phyloP scores from a whole-genome alignment of 768 basidiomycete species.

The Heimioporus sp. region DNA sequence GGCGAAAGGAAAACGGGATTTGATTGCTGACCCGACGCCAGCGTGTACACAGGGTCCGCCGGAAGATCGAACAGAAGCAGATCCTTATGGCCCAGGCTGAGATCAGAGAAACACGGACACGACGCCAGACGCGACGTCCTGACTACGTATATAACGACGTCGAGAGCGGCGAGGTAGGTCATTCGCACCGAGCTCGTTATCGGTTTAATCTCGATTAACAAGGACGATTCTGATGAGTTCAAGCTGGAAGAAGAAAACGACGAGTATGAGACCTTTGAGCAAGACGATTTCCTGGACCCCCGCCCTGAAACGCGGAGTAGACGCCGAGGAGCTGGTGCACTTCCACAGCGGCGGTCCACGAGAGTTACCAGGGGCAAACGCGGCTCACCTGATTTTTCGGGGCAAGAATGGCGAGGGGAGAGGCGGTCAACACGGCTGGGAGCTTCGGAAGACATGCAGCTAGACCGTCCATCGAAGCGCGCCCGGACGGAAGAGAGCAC shows the following conservation, averaged over 20 bases:
- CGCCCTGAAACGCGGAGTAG: conserved; percentile 43
- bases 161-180: conserved; percentile 56
- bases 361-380: conserved; percentile 53
- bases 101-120: conserved; percentile 75
- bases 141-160: conserved; percentile 79
- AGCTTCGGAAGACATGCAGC: conserved; percentile 46
- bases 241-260: conserved; percentile 61
- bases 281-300: conserved; percentile 39
- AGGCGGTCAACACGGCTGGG: conserved; percentile 69
- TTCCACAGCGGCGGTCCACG: conserved; percentile 52
- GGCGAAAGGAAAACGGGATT: conserved; percentile 9
- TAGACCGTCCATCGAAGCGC: conserved; percentile 61
- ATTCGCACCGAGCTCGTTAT: conserved; percentile 20
- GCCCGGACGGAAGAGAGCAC: conserved; percentile 77
- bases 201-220: conserved; percentile 16
- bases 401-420: conserved; percentile 69
- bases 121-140: conserved; percentile 67
- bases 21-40: conserved; percentile 34
- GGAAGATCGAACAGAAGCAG: conserved; percentile 67
- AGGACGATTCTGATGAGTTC: conserved; percentile 70
- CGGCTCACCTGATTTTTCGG: conserved; percentile 47
- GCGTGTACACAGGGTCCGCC: conserved; percentile 70
- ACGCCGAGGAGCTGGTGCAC: conserved; percentile 35
- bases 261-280: conserved; percentile 55
- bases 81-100: conserved; percentile 71